phyloP scores from a whole-genome alignment of 768 basidiomycete species.

The Sistotremastrum niveocremeum region DNA sequence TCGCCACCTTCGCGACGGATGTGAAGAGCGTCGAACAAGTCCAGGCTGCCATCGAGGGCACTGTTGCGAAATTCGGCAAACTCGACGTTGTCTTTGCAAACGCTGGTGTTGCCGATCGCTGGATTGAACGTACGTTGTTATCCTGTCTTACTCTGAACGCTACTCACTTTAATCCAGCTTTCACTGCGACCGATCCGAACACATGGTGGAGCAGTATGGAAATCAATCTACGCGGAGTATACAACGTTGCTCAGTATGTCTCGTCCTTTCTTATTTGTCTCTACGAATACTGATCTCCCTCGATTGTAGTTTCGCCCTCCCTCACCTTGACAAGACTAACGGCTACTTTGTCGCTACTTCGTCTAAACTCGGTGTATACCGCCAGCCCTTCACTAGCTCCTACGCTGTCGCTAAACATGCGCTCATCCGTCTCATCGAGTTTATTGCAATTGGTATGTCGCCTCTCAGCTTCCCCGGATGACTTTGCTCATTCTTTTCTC shows the following conservation, averaged over 20 bases:
- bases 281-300: too few species aligned
- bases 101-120: background rate
- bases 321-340: too few species aligned
- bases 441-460: conserved; percentile 1
- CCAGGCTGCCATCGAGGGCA: background rate
- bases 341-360: too few species aligned
- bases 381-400: background rate
- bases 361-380: background rate
- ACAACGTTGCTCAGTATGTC: conserved; percentile 8
- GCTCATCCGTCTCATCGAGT: conserved; percentile 1
- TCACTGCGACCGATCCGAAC: conserved; percentile 6
- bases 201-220: conserved; percentile 13
- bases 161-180: too few species aligned
- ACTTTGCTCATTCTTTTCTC: too few species aligned
- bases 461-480: too few species aligned
- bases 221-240: conserved; percentile 12
- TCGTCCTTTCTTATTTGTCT: too few species aligned
- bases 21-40: conserved; percentile 1
- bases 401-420: background rate
- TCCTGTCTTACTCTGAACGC: too few species aligned
- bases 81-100: conserved; percentile 5
- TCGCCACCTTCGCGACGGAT: conserved; percentile 2
- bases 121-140: conserved; percentile 1
- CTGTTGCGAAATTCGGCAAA: conserved; percentile 1
- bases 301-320: too few species aligned